phyloP scores from a whole-genome alignment of 371 early-diverging fungal genomes.

The Haplosporangium sp. region DNA sequence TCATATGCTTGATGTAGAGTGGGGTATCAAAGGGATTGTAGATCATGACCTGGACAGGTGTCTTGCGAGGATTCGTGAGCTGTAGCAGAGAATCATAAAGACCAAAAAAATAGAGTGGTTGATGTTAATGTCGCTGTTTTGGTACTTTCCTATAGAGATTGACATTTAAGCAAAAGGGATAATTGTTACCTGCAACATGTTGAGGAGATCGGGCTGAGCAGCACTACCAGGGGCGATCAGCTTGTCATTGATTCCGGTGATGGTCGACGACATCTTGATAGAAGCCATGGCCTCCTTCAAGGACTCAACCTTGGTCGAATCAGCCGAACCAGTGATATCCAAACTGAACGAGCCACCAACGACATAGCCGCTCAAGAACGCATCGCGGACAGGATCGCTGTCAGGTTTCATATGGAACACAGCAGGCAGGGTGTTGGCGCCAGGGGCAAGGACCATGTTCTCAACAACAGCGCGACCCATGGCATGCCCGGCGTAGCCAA shows the following conservation, averaged over 20 bases:
- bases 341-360: conserved; percentile 56
- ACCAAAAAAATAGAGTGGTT: neutral
- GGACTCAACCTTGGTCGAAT: conserved; percentile 56
- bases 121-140: too few relatives aligned
- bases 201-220: conserved; percentile 18
- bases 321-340: conserved; percentile 55
- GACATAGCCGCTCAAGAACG: conserved; percentile 24
- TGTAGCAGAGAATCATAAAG: conserved; percentile 5
- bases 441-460: conserved; percentile 57
- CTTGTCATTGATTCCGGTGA: conserved; percentile 56
- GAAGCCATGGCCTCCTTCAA: conserved; percentile 60
- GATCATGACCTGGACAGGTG: conserved; percentile 57
- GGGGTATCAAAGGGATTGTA: conserved; percentile 59
- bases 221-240: conserved; percentile 45
- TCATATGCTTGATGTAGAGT: conserved; percentile 42
- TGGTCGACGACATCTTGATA: conserved; percentile 56
- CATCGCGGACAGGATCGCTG: conserved; percentile 14
- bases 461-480: conserved; percentile 49
- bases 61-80: conserved; percentile 21
- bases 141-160: neutral
- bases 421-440: conserved; percentile 55
- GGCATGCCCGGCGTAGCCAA: conserved; percentile 52
- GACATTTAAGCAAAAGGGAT: neutral
- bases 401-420: conserved; percentile 45
- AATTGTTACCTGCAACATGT: conserved; percentile 23